Conservation (phyloP, 768 basidiomycete genomes). For the Hygrophoropsis aurantiaca region DNA sequence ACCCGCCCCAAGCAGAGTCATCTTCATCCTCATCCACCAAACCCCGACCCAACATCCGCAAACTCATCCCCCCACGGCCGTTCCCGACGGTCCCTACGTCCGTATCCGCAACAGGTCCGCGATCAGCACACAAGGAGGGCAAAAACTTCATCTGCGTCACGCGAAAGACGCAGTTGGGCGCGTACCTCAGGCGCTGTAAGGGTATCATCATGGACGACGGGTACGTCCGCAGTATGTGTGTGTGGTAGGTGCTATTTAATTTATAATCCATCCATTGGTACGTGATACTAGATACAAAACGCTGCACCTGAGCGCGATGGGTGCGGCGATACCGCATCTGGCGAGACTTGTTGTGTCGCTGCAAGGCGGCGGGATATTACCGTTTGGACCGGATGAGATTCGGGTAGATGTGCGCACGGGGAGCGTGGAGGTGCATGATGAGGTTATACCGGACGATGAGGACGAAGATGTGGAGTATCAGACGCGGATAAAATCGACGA, state of each 20-base stretch:
- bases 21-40: background rate
- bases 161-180: slow-evolving; percentile 69
- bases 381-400: slow-evolving; percentile 63
- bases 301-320: slow-evolving; percentile 78
- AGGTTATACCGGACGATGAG: slow-evolving; percentile 73
- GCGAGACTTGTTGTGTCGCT: slow-evolving; percentile 68
- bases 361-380: slow-evolving; percentile 60
- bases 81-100: slow-evolving; percentile 74
- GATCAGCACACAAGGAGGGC: slow-evolving; percentile 74
- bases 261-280: background rate
- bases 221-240: slow-evolving; percentile 35
- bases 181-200: slow-evolving; percentile 79
- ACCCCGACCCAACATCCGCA: slow-evolving; percentile 46
- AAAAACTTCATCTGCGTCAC: slow-evolving; percentile 81
- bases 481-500: slow-evolving; percentile 69
- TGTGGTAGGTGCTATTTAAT: background rate
- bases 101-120: slow-evolving; percentile 80
- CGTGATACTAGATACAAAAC: slow-evolving; percentile 61
- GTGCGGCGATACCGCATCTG: slow-evolving; percentile 85
- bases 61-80: slow-evolving; percentile 71
- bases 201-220: slow-evolving; percentile 70
- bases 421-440: slow-evolving; percentile 75
- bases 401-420: slow-evolving; percentile 63
- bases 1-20: background rate
- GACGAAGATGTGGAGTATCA: slow-evolving; percentile 56